Percentiles rank a stretch among this genome's conserved stretches.
phyloP scores from a whole-genome alignment of 495 filamentous ascomycete genomes.

The Trichoderma asperelloides region DNA sequence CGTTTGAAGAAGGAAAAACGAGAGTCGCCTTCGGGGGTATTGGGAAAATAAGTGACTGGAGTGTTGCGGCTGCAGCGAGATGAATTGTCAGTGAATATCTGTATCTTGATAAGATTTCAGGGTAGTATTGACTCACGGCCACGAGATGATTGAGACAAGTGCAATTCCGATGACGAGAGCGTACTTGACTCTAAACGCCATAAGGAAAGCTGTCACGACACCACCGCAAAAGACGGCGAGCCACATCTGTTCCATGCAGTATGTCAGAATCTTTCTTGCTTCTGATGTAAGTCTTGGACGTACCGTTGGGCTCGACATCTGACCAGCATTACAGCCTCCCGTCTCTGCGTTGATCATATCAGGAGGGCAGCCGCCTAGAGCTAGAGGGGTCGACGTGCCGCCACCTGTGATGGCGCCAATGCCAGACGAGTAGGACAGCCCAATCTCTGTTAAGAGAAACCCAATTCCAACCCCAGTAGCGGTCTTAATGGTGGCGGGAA shows the following conservation, averaged over 20 bases:
- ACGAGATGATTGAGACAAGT: constrained; percentile 71
- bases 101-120: constrained; percentile 11
- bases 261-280: background rate
- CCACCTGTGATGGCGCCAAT: constrained; percentile 66
- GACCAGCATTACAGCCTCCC: constrained; percentile 33
- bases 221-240: constrained; percentile 73
- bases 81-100: background rate
- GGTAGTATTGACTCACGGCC: constrained; percentile 43
- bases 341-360: constrained; percentile 25
- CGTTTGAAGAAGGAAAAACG: constrained; percentile 72
- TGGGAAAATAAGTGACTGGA: constrained; percentile 68
- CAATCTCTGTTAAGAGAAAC: constrained; percentile 68
- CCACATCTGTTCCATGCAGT: constrained; percentile 46
- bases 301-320: constrained; percentile 61
- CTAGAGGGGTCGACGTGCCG: constrained; percentile 48
- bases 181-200: constrained; percentile 73
- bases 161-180: constrained; percentile 77
- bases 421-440: constrained; percentile 65
- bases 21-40: constrained; percentile 52
- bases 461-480: constrained; percentile 76
- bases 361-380: constrained; percentile 56
- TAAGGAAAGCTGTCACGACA: constrained; percentile 62
- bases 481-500: constrained; percentile 70
- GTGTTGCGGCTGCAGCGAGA: constrained; percentile 40
- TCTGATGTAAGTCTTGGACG: background rate